Percentiles rank a stretch among this genome's conserved stretches.
Evolutionary conservation across 805 yeast genomes (phyloP).

Genomic region (Wickerhamomyces subpelliculosus): DNA sequence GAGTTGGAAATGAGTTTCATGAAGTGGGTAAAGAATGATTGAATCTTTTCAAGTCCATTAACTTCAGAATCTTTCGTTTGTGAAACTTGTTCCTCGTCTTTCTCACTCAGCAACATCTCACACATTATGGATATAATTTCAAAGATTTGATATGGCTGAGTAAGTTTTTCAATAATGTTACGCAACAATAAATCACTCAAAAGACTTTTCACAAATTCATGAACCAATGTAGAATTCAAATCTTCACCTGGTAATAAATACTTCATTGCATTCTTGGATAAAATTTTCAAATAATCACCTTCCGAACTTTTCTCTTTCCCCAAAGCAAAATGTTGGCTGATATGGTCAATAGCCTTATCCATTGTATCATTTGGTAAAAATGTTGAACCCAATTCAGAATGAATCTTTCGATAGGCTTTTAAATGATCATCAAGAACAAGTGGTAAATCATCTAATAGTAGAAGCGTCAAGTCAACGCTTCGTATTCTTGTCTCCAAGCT

Average conservation of each 20-base stretch:
- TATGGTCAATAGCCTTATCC: slow-evolving; percentile 27
- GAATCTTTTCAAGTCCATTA: too few species aligned
- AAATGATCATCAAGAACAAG: slow-evolving; percentile 32
- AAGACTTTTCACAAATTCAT: slow-evolving; percentile 31
- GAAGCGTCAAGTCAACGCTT: slow-evolving; percentile 26
- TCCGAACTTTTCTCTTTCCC: slow-evolving; percentile 20
- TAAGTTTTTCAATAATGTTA: slow-evolving; percentile 35
- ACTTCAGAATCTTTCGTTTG: too few species aligned
- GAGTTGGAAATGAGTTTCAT: too few species aligned
- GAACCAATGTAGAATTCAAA: slow-evolving; percentile 30
- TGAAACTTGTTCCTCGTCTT: background rate
- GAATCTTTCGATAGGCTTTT: slow-evolving; percentile 22
- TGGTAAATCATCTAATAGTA: slow-evolving; percentile 40
- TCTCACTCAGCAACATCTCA: slow-evolving; percentile 2
- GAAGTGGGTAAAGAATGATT: too few species aligned
- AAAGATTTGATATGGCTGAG: slow-evolving; percentile 48
- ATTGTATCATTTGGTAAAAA: slow-evolving; percentile 25
- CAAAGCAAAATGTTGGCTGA: slow-evolving; percentile 29
- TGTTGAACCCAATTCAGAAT: slow-evolving; percentile 22
- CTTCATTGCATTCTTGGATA: slow-evolving; percentile 29
- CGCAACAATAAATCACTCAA: slow-evolving; percentile 35
- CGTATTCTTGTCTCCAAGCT: slow-evolving; percentile 28
- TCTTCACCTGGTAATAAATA: slow-evolving; percentile 35
- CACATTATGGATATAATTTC: slow-evolving; percentile 25
- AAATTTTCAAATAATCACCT: slow-evolving; percentile 25